Conservation (phyloP, 371 early-diverging fungal species). For the Fennellomyces sp. region DNA sequence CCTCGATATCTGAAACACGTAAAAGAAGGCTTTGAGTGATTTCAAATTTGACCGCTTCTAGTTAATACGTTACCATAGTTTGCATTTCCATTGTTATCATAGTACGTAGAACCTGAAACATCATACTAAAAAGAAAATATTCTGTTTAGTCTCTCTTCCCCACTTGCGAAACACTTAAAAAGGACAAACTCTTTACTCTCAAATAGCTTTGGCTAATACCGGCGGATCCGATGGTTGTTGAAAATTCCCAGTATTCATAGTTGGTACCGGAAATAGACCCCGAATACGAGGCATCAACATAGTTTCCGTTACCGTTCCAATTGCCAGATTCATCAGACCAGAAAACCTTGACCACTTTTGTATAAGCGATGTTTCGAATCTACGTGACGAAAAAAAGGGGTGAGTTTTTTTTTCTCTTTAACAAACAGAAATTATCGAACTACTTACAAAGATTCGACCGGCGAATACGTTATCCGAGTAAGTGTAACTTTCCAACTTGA, state of each 20-base stretch:
- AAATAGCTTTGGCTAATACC: conserved; percentile 30
- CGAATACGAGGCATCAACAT: conserved; percentile 21
- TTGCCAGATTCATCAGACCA: conserved; percentile 28
- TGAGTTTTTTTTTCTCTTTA: not conserved
- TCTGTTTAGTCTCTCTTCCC: not conserved
- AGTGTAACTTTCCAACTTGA: conserved; percentile 22
- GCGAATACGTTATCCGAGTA: conserved; percentile 21
- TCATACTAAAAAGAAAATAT: conserved; percentile 24
- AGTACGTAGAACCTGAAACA: conserved; percentile 36
- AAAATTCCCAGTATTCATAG: conserved; percentile 45
- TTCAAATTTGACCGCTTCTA: too few species aligned
- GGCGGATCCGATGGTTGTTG: conserved; percentile 20
- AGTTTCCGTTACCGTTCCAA: conserved; percentile 28
- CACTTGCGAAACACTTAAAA: not conserved
- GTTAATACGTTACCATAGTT: conserved; percentile 18
- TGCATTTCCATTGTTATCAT: conserved; percentile 34
- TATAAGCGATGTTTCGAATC: conserved; percentile 43
- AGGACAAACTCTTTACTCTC: not conserved
- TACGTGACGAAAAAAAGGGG: not conserved
- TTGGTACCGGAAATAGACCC: conserved; percentile 25
- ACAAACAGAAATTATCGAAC: not conserved
- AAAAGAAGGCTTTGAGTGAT: not conserved
- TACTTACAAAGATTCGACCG: conserved; percentile 34
- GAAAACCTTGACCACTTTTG: conserved; percentile 34
- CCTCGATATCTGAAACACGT: conserved; percentile 4